phyloP scores from a whole-genome alignment of 768 basidiomycete genomes.

The Floccularia luteovirens region DNA sequence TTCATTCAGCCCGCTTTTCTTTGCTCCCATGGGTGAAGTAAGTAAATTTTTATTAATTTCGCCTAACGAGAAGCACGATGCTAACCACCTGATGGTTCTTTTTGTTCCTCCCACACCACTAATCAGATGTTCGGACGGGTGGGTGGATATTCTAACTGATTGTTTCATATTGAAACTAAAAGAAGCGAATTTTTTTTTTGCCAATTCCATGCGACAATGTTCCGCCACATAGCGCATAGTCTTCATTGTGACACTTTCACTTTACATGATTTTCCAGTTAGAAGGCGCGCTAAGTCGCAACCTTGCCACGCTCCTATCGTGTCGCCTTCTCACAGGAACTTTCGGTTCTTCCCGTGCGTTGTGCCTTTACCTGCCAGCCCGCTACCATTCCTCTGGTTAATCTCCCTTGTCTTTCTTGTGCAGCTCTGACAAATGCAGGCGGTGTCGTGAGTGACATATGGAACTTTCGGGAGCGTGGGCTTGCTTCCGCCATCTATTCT shows the following conservation, averaged over 20 bases:
- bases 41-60: slow-evolving; percentile 10
- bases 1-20: slow-evolving; percentile 35
- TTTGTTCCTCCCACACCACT: slow-evolving; percentile 5
- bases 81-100: too few species aligned
- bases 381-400: slow-evolving; percentile 7
- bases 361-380: slow-evolving; percentile 3
- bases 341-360: slow-evolving; percentile 48
- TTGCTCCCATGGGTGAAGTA: slow-evolving; percentile 53
- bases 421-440: slow-evolving; percentile 53
- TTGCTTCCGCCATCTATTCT: slow-evolving; percentile 52
- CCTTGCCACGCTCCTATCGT: slow-evolving; percentile 37
- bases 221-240: slow-evolving; percentile 48
- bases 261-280: slow-evolving; percentile 47
- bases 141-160: slow-evolving; percentile 11
- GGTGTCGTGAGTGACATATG: slow-evolving; percentile 54
- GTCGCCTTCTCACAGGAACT: slow-evolving; percentile 49
- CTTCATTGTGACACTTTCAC: slow-evolving; percentile 43
- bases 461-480: slow-evolving; percentile 48
- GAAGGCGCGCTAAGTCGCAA: slow-evolving; percentile 45
- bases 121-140: slow-evolving; percentile 55
- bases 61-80: slow-evolving; percentile 5
- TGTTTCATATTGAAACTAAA: background rate
- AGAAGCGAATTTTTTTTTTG: slow-evolving; percentile 2
- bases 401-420: background rate
- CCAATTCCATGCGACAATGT: too few species aligned